A percentile compares a stretch with the other conserved stretches of the same genome.
Evolutionary conservation across 75 land plant genomes (phyloP).

Genomic region (Picea glauca): DNA sequence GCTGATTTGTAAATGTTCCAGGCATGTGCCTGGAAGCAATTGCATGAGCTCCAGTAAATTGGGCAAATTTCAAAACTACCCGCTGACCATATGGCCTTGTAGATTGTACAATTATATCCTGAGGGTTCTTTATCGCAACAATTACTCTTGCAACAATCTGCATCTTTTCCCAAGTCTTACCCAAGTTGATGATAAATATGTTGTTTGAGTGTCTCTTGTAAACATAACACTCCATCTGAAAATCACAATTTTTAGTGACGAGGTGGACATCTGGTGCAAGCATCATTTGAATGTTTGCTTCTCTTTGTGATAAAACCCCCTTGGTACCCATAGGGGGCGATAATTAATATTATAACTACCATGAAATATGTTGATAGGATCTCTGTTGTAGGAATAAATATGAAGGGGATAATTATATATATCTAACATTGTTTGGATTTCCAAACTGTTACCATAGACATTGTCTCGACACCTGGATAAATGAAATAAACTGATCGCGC

Average conservation of each 20-base stretch:
- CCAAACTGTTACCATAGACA: too few relatives aligned
- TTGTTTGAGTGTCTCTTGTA: conserved; percentile 55
- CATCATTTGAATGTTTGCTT: conserved; percentile 79
- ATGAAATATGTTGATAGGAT: too few relatives aligned
- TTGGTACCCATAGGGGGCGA: too few relatives aligned
- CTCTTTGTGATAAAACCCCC: conserved; percentile 34
- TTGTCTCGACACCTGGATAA: too few relatives aligned
- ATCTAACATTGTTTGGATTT: too few relatives aligned
- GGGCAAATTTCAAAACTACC: conserved; percentile 84
- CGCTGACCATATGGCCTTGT: conserved; percentile 88
- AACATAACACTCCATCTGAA: conserved; percentile 81
- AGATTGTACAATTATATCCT: conserved; percentile 14
- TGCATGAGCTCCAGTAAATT: conserved; percentile 80
- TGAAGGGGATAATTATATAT: too few relatives aligned
- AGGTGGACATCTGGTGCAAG: conserved; percentile 72
- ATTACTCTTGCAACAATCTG: conserved; percentile 74
- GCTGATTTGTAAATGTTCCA: too few relatives aligned
- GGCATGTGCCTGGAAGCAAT: conserved; percentile 79
- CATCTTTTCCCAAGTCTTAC: background rate
- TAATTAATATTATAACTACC: too few relatives aligned
- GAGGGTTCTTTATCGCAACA: conserved; percentile 80
- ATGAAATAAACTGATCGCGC: too few relatives aligned
- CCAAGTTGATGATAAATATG: too few relatives aligned
- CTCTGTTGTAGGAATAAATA: too few relatives aligned
- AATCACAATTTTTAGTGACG: conserved; percentile 79